These are phyloP conservation scores for Cocos nucifera DNA, from an alignment of 176 grass and related monocot species.

Conservation along the genomic window DNA sequence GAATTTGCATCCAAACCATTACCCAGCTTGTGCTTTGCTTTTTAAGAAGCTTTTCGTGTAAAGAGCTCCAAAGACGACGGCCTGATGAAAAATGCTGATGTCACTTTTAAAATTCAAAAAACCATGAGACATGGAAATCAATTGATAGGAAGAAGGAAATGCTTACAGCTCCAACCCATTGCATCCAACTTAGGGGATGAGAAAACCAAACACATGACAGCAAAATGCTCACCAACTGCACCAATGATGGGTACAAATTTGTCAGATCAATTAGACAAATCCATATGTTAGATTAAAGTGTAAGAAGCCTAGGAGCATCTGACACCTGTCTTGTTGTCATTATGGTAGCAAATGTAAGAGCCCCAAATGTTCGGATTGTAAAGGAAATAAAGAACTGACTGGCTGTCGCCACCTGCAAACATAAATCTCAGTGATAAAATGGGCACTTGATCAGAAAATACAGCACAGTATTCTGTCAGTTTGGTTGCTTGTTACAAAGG, in stretches of 20 bases:
- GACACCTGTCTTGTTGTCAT: slow-evolving; percentile 97
- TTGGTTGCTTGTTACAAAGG: no score
- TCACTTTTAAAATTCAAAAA: not conserved
- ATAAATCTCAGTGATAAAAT: not conserved
- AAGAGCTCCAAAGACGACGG: slow-evolving; percentile 64
- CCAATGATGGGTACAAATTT: slow-evolving; percentile 3
- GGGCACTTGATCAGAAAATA: no score
- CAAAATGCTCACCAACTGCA: slow-evolving; percentile 82
- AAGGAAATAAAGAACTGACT: slow-evolving; percentile 99
- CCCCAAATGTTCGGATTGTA: slow-evolving; percentile 79
- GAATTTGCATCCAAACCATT: slow-evolving; percentile 20
- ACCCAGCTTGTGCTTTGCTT: slow-evolving; percentile 34
- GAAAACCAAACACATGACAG: slow-evolving; percentile 81
- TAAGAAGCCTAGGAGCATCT: not conserved
- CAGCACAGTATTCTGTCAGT: no score
- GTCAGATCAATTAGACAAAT: no score
- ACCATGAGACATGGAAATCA: not conserved
- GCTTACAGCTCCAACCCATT: slow-evolving; percentile 87
- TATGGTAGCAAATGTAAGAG: slow-evolving; percentile 95
- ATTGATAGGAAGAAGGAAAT: not conserved
- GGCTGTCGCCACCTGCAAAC: slow-evolving; percentile 70
- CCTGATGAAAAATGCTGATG: slow-evolving; percentile 11
- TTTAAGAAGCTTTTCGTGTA: slow-evolving; percentile 66
- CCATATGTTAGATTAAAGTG: not conserved
- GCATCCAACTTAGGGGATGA: slow-evolving; percentile 73